A percentile compares a stretch with the other conserved stretches of the same genome.
Evolutionary conservation across 164 flowering plant genomes (phyloP).

Genomic region (Macadamia tetraphylla): DNA sequence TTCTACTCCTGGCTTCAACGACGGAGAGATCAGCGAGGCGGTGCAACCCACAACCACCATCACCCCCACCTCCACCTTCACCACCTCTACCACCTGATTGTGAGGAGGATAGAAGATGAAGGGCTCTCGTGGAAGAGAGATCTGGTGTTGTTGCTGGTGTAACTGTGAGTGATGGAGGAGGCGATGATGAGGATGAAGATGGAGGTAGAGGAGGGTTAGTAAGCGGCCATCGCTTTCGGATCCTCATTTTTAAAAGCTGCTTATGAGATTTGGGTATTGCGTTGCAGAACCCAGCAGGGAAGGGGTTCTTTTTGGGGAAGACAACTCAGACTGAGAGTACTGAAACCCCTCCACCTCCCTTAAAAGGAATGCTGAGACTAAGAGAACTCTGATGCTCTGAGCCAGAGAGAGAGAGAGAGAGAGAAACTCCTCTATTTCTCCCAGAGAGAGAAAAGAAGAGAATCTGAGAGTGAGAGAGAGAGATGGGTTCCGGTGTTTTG

Average conservation of each 20-base stretch:
- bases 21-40: conserved; percentile 2
- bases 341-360: neutral
- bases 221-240: conserved; percentile 17
- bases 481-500: neutral
- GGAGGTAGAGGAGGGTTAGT: neutral
- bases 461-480: too few relatives aligned
- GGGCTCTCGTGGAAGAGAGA: conserved; percentile 3
- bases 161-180: neutral
- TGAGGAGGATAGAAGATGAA: neutral
- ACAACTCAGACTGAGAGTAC: neutral
- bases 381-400: too few relatives aligned
- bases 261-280: too few relatives aligned
- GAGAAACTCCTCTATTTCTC: neutral
- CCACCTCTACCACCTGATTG: neutral
- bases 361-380: too few relatives aligned
- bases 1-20: neutral
- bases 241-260: conserved; percentile 15
- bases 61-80: too few relatives aligned
- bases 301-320: neutral
- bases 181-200: neutral
- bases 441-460: too few relatives aligned
- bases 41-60: neutral
- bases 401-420: neutral
- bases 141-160: conserved; percentile 11
- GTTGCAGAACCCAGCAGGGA: too few relatives aligned